Evolutionary conservation across 2,329 filamentous ascomycete species (phyloP), one percentile per base, ranked within the genome.

Genomic region (Sporothrix mexicana): DNA sequence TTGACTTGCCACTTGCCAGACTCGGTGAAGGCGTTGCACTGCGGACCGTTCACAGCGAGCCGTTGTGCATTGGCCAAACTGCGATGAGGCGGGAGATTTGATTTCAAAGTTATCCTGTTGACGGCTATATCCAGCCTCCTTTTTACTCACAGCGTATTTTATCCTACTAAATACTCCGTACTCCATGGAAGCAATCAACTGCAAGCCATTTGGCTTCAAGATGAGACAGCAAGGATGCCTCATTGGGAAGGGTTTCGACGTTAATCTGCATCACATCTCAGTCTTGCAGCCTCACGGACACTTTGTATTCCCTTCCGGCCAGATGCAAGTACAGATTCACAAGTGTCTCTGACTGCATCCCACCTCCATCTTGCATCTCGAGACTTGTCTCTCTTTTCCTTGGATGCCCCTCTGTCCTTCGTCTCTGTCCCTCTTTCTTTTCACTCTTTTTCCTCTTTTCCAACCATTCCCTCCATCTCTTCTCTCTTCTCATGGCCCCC

Each of bases 221-320:
- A 57, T 23, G 53, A 57, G 23, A 25, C 53, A 30, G 20, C 53
- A 55, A 55, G 55, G 55, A 30, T 30, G 20, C 9, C 20, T 57
- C 53, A 57, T 57, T n/a, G n/a, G n/a, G n/a, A n/a, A n/a, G n/a
- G n/a, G n/a, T n/a, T 36, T 15, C 6, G 17, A 20, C 59, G 13
- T 23, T 45, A 23, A 45, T 64, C 61, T 23, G n/a, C 61, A 45
- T 45, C 41, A 10, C 20, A 25, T 66, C 41, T 66, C 30, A 36
- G 30, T 36, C 30, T 36, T 36, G 30, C 30, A 7, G 30, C 30
- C 30, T 36, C 41, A 64, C 59, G n/a, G 36, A n/a, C 36, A 64
- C 59, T 45, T 30, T 45, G 15, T 45, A 64, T 64, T 23, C n/a
- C 41, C 41, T 62, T 62, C 59, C 59, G 43, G 43, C n/a, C 57